Evolutionary conservation across 2,329 filamentous ascomycete species (phyloP).

Genomic region (Dactylellina haptotyla): DNA sequence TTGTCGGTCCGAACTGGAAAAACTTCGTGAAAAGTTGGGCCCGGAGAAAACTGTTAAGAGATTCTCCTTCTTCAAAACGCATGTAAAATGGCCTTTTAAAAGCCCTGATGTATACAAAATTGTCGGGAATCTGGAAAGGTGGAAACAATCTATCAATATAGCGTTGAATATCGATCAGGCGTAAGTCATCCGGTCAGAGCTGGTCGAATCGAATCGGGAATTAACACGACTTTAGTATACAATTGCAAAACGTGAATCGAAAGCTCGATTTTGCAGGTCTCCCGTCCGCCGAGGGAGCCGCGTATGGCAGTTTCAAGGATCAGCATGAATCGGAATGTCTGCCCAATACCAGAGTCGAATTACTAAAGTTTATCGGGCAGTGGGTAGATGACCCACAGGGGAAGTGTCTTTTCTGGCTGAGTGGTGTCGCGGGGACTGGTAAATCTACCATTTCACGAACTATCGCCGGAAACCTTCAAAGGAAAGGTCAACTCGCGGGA

Average conservation of each 20-base stretch:
- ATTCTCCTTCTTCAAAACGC: constrained; percentile 13
- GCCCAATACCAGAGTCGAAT: constrained; percentile 55
- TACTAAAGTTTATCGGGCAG: constrained; percentile 50
- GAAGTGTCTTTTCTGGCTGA: constrained; percentile 60
- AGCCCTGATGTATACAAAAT: constrained; percentile 2
- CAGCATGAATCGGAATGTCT: constrained; percentile 57
- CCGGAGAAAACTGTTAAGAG: not conserved
- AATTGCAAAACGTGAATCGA: constrained; percentile 6
- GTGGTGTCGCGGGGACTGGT: constrained; percentile 60
- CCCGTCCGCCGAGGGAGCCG: constrained; percentile 50
- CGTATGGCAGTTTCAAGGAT: constrained; percentile 54
- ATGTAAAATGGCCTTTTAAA: constrained; percentile 25
- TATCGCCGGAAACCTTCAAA: constrained; percentile 9
- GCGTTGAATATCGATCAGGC: constrained; percentile 20
- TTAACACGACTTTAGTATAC: not conserved
- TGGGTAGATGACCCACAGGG: constrained; percentile 42
- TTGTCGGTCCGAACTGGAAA: not conserved
- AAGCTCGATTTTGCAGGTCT: constrained; percentile 13
- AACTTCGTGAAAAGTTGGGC: not conserved
- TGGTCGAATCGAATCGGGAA: not conserved
- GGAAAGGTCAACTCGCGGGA: constrained; percentile 26
- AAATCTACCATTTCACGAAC: constrained; percentile 43
- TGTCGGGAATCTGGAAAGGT: constrained; percentile 12
- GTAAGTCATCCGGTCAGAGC: not conserved
- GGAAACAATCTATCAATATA: constrained; percentile 7